Evolutionary conservation across 2,329 filamentous ascomycete genomes (phyloP).

Genomic region (Pseudovirgaria hyperparasitica): DNA sequence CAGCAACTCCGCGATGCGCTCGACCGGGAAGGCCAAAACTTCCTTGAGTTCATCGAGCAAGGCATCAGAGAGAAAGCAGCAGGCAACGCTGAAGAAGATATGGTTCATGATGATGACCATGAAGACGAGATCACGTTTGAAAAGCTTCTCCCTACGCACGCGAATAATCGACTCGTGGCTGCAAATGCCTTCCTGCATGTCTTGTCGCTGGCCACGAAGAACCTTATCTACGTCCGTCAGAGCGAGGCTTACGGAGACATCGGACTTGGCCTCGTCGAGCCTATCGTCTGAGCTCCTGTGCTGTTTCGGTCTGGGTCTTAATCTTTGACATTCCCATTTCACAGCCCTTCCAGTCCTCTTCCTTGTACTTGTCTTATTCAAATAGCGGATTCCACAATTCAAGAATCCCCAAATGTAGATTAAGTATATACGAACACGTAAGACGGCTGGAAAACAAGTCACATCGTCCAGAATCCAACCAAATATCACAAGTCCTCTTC

Average conservation of each 20-base stretch:
- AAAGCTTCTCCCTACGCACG: conserved; percentile 48
- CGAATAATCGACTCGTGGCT: conserved; percentile 49
- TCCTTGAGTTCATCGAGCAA: conserved; percentile 45
- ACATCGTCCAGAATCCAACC: too few species aligned
- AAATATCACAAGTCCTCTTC: too few species aligned
- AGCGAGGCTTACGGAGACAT: conserved; percentile 29
- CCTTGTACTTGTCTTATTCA: too few species aligned
- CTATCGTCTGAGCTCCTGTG: too few species aligned
- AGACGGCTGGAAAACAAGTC: too few species aligned
- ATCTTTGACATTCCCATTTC: too few species aligned
- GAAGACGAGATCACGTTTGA: conserved; percentile 49
- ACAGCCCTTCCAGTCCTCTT: too few species aligned
- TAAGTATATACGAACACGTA: too few species aligned
- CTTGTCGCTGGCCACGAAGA: conserved; percentile 40
- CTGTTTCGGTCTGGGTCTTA: too few species aligned
- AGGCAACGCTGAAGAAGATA: conserved; percentile 5
- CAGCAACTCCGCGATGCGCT: conserved; percentile 40
- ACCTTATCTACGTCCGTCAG: conserved; percentile 51
- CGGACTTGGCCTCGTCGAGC: conserved; percentile 12
- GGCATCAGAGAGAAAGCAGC: conserved; percentile 27
- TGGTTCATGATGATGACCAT: conserved; percentile 9
- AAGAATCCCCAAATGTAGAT: too few species aligned
- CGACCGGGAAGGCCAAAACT: conserved; percentile 48
- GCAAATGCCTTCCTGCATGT: conserved; percentile 34
- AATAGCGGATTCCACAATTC: too few species aligned